Conservation (phyloP, 805 yeast species). For the Wickerhamomyces xylosicus region DNA sequence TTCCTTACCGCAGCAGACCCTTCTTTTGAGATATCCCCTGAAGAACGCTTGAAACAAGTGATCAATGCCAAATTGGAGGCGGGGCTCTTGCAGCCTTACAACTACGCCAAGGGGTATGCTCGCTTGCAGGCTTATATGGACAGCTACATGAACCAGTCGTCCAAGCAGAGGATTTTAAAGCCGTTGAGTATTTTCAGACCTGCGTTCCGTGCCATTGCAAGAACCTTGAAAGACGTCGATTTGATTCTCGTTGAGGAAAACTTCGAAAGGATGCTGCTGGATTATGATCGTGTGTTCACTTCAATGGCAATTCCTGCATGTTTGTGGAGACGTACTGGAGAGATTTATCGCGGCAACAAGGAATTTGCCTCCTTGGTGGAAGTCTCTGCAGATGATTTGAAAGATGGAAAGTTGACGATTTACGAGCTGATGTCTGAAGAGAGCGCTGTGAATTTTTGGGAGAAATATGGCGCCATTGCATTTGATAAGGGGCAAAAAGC, state of each 20-base stretch:
- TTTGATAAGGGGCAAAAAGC: conserved; percentile 95
- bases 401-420: conserved; percentile 87
- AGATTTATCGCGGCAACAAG: conserved; percentile 87
- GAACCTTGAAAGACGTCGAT: conserved; percentile 83
- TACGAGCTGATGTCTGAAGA: conserved; percentile 94
- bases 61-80: conserved; percentile 92
- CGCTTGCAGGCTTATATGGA: conserved; percentile 87
- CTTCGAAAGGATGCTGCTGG: conserved; percentile 86
- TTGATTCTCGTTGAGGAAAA: conserved; percentile 87
- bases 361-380: conserved; percentile 93
- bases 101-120: conserved; percentile 90
- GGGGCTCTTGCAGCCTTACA: conserved; percentile 84
- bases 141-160: conserved; percentile 74
- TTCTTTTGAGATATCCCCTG: conserved; percentile 87
- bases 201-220: conserved; percentile 86
- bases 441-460: conserved; percentile 96
- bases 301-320: conserved; percentile 98
- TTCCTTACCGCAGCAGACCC: conserved; percentile 97
- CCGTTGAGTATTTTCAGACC: conserved; percentile 84
- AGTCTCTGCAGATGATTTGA: conserved; percentile 78
- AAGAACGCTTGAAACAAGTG: conserved; percentile 85
- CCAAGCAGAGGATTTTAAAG: conserved; percentile 75
- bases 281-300: conserved; percentile 90
- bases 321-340: conserved; percentile 95
- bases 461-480: conserved; percentile 91